These are phyloP conservation scores for Amanita pallidorosea DNA, from an alignment of 768 basidiomycete genomes.

Conservation along the genomic window DNA sequence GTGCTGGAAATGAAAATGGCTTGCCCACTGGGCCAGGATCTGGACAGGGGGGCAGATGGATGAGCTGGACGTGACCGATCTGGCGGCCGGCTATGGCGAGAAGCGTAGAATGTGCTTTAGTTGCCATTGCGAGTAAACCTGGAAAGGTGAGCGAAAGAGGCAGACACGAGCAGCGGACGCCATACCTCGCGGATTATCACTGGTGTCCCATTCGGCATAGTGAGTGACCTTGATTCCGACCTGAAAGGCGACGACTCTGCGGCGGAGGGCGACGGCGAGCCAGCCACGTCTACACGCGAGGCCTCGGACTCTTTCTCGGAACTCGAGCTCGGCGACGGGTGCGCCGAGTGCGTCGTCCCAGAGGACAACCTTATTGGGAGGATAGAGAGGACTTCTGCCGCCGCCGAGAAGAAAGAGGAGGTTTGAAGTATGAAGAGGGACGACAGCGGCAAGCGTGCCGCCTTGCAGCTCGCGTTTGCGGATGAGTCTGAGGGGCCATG, in stretches of 20 bases:
- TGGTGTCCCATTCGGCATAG: constrained; percentile 76
- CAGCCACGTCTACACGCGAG: constrained; percentile 73
- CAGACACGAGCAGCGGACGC: not conserved
- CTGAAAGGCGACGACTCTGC: constrained; percentile 72
- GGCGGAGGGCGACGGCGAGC: constrained; percentile 72
- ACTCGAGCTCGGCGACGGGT: constrained; percentile 84
- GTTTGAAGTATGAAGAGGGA: constrained; percentile 75
- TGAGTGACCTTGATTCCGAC: constrained; percentile 52
- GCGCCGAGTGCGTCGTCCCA: constrained; percentile 75
- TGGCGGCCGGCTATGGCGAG: constrained; percentile 80
- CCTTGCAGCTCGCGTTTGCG: constrained; percentile 75
- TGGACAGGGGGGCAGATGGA: constrained; percentile 75
- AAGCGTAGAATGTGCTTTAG: constrained; percentile 67
- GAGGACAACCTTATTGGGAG: constrained; percentile 84
- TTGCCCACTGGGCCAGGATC: constrained; percentile 47
- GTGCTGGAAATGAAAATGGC: constrained; percentile 35
- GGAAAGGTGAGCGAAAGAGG: constrained; percentile 4
- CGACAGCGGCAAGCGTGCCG: constrained; percentile 66
- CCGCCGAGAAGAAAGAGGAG: constrained; percentile 82
- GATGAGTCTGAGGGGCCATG: constrained; percentile 66
- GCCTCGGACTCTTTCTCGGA: constrained; percentile 74
- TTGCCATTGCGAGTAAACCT: constrained; percentile 77
- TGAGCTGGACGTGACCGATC: constrained; percentile 78
- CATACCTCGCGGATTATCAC: constrained; percentile 76
- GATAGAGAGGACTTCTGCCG: constrained; percentile 79